phyloP scores from a whole-genome alignment of 805 yeast species.

The Ogataea ramenticola region DNA sequence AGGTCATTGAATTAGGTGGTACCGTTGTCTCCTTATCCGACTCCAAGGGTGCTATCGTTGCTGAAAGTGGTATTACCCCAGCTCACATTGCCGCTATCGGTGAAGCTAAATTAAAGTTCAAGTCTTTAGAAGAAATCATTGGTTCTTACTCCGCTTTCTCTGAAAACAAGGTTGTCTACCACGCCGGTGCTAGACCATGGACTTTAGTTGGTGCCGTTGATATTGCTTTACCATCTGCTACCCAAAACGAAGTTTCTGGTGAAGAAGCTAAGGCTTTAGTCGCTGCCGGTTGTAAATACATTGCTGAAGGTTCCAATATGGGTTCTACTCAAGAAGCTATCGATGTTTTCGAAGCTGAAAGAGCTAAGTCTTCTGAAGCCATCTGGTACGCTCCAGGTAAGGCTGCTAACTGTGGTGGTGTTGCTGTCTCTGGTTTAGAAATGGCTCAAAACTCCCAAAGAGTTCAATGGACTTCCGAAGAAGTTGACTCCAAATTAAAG shows the following conservation, averaged over 20 bases:
- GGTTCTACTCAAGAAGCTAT: conserved; percentile 98
- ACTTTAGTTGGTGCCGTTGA: conserved; percentile 83
- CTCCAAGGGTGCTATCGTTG: conserved; percentile 84
- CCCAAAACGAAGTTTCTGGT: conserved; percentile 96
- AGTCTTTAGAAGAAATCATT: conserved; percentile 63
- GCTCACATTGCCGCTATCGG: conserved; percentile 72
- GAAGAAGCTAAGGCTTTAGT: conserved; percentile 94
- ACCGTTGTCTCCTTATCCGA: conserved; percentile 90
- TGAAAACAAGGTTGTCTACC: conserved; percentile 60
- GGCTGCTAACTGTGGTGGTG: conserved; percentile 99
- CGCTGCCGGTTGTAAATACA: conserved; percentile 83
- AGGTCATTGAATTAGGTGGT: conserved; percentile 95
- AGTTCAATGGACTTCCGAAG: conserved; percentile 83
- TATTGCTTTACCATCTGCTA: conserved; percentile 96
- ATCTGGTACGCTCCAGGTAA: conserved; percentile 99
- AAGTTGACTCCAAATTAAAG: conserved; percentile 87
- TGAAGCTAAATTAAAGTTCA: conserved; percentile 74
- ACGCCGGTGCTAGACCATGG: conserved; percentile 97
- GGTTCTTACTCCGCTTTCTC: conserved; percentile 53
- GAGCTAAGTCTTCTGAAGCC: conserved; percentile 40
- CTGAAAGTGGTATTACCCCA: conserved; percentile 73
- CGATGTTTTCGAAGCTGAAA: conserved; percentile 83
- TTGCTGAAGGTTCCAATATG: conserved; percentile 99
- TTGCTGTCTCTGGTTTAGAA: conserved; percentile 95
- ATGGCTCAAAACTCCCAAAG: conserved; percentile 99